A percentile compares a stretch with the other conserved stretches of the same genome.
phyloP scores from a whole-genome alignment of 257 asterid genomes.

The Nicotiana noctiflora region DNA sequence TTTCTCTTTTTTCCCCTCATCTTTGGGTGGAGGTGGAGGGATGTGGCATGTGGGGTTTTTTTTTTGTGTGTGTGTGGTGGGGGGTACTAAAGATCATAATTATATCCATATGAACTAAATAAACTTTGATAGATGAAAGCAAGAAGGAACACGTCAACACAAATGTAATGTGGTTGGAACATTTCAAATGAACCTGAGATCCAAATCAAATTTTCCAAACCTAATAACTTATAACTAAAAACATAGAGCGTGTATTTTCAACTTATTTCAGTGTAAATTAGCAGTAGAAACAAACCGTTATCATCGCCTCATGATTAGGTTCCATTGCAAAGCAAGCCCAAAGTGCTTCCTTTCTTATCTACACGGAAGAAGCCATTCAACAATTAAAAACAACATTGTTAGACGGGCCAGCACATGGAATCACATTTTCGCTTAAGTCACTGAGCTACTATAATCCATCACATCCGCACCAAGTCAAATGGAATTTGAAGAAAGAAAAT shows the following conservation, averaged over 20 bases:
- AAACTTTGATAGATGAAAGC: not conserved
- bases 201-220: not conserved
- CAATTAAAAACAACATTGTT: not conserved
- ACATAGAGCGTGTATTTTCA: not conserved
- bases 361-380: constrained; percentile 11
- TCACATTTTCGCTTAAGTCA: not conserved
- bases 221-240: not conserved
- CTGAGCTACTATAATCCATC: not conserved
- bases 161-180: not conserved
- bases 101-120: not conserved
- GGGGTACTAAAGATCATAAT: not conserved
- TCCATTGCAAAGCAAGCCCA: constrained; percentile 97
- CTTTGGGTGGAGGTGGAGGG: not conserved
- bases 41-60: not conserved
- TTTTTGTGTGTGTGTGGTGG: not conserved
- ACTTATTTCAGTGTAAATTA: not conserved
- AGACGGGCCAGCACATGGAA: not conserved
- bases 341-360: constrained; percentile 97
- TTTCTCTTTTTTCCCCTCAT: not conserved
- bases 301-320: constrained; percentile 82
- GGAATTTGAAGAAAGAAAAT: not conserved
- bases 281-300: constrained; percentile 45
- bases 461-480: not conserved
- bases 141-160: not conserved
- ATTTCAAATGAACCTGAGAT: not conserved